Evolutionary conservation across 805 yeast genomes (phyloP).

Genomic region (Saccharomyces mikatae): DNA sequence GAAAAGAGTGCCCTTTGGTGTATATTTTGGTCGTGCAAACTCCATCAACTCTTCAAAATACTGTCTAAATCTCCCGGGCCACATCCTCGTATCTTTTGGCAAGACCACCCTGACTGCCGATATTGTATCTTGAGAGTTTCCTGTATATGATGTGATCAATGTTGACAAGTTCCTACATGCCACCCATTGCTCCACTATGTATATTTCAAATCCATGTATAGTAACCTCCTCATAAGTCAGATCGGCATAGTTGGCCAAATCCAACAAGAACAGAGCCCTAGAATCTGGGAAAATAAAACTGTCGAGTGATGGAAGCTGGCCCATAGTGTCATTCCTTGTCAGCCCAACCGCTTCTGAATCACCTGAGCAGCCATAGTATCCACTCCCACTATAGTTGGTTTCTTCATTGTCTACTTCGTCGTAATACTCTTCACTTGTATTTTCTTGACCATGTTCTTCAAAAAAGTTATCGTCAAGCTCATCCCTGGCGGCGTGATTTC

Average conservation of each 20-base stretch:
- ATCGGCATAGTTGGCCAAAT: constrained; percentile 34
- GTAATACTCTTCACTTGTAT: not conserved
- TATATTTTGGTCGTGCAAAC: constrained; percentile 59
- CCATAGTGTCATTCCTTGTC: not conserved
- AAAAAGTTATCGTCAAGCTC: not conserved
- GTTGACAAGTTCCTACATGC: constrained; percentile 58
- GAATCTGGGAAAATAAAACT: constrained; percentile 48
- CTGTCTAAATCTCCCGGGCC: constrained; percentile 40
- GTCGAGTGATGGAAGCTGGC: constrained; percentile 2
- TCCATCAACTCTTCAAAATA: constrained; percentile 59
- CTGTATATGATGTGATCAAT: constrained; percentile 76
- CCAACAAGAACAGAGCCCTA: constrained; percentile 42
- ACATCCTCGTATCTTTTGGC: constrained; percentile 26
- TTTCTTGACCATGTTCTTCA: not conserved
- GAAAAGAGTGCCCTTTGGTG: constrained; percentile 53
- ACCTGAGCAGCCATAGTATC: not conserved
- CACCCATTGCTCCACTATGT: constrained; percentile 94
- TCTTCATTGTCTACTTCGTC: not conserved
- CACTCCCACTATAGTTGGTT: not conserved
- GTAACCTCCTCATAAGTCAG: constrained; percentile 39
- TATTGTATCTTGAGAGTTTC: constrained; percentile 60
- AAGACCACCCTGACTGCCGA: constrained; percentile 53
- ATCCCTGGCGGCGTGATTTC: not conserved
- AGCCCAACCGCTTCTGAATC: not conserved
- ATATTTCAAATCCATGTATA: constrained; percentile 74